phyloP scores from a whole-genome alignment of 169 alveolate genomes.

The Fabrea salina region DNA sequence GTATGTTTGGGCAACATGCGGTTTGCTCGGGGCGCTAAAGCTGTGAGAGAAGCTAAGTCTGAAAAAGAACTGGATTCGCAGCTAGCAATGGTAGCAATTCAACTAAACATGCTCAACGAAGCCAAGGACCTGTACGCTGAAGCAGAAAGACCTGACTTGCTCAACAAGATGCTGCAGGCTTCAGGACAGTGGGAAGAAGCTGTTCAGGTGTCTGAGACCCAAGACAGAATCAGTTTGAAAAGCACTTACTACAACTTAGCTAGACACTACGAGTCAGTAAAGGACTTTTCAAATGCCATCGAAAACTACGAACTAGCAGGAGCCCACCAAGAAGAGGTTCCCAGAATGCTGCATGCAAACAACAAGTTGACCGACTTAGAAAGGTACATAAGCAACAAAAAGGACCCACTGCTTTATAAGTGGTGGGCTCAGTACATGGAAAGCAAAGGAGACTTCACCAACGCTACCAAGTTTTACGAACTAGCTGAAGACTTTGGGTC shows the following conservation, averaged over 20 bases:
- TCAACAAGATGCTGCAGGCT: constrained; percentile 72
- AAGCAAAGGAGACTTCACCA: constrained; percentile 59
- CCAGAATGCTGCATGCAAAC: constrained; percentile 76
- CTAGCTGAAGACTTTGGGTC: constrained; percentile 71
- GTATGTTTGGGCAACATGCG: constrained; percentile 87
- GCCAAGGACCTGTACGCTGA: constrained; percentile 78
- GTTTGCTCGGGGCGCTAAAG: constrained; percentile 85
- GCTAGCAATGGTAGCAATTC: constrained; percentile 87
- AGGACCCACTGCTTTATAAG: constrained; percentile 70
- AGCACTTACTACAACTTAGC: constrained; percentile 83
- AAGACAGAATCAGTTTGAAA: constrained; percentile 78
- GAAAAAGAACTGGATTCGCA: constrained; percentile 82
- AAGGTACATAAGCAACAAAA: constrained; percentile 54
- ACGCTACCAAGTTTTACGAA: constrained; percentile 67
- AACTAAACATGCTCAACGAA: constrained; percentile 81
- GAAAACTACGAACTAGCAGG: constrained; percentile 71
- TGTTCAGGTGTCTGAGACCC: constrained; percentile 68
- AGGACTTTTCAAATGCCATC: constrained; percentile 72
- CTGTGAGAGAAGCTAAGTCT: constrained; percentile 80
- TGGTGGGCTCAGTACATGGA: constrained; percentile 84
- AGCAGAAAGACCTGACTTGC: constrained; percentile 76
- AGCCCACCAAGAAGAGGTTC: constrained; percentile 78
- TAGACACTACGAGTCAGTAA: constrained; percentile 64
- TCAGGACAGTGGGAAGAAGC: constrained; percentile 83
- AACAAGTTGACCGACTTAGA: constrained; percentile 57